Evolutionary conservation across 768 basidiomycete genomes (phyloP).

Genomic region (Boletellus emodensis): DNA sequence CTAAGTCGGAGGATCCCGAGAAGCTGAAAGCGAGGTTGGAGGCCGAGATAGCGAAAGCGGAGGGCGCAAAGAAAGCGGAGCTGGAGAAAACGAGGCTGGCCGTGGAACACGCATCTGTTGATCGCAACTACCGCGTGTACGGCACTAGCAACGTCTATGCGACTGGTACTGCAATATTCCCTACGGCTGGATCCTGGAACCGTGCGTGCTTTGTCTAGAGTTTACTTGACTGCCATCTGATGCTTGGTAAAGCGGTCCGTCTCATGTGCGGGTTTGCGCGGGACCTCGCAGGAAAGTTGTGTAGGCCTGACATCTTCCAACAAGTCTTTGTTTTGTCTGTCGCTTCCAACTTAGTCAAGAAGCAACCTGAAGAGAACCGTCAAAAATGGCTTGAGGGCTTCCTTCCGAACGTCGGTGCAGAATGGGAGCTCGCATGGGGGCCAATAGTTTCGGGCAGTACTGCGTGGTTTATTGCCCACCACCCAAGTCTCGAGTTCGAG

Average conservation of each 20-base stretch:
- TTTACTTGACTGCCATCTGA: background rate
- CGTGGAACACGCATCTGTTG: constrained; percentile 1
- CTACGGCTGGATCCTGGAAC: constrained; percentile 16
- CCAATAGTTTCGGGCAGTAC: constrained; percentile 1
- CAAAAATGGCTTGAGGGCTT: background rate
- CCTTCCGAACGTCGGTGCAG: background rate
- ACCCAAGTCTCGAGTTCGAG: background rate
- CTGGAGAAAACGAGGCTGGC: background rate
- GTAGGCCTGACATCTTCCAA: constrained; percentile 11
- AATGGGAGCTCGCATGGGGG: constrained; percentile 11
- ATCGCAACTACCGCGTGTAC: constrained; percentile 9
- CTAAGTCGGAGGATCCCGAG: background rate
- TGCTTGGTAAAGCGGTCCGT: constrained; percentile 2
- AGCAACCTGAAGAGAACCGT: background rate
- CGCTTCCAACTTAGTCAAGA: constrained; percentile 1
- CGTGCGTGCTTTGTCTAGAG: constrained; percentile 2
- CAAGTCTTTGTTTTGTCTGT: constrained; percentile 12
- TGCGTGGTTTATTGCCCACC: constrained; percentile 9
- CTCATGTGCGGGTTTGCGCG: constrained; percentile 12
- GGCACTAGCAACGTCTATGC: constrained; percentile 18
- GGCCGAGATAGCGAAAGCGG: too few relatives aligned
- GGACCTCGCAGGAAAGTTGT: constrained; percentile 13
- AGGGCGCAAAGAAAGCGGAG: too few relatives aligned
- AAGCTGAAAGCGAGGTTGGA: too few relatives aligned
- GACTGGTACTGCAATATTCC: constrained; percentile 17